Conservation (phyloP, 192 early-diverging fungal species). For the Coemansia sp. region DNA sequence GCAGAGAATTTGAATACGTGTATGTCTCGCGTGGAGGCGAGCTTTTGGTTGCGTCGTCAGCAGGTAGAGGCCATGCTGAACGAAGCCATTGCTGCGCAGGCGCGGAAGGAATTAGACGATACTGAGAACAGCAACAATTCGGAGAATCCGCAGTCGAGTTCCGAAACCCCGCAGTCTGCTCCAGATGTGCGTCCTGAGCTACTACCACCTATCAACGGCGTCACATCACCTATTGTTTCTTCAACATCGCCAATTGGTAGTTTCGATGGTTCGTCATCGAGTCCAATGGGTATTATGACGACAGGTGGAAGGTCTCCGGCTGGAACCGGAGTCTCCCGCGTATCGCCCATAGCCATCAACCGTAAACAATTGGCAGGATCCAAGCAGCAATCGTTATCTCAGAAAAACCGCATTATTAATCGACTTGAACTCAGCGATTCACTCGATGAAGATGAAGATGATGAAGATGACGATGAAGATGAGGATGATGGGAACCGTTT, state of each 20-base stretch:
- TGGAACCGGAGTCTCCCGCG: too few relatives aligned
- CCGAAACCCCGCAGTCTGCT: too few relatives aligned
- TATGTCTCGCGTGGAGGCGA: slow-evolving; percentile 48
- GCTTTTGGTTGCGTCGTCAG: slow-evolving; percentile 48
- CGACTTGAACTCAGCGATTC: slow-evolving; percentile 21
- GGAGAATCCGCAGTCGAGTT: too few relatives aligned
- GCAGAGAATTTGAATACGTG: slow-evolving; percentile 45
- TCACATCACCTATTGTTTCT: too few relatives aligned
- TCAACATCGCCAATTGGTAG: too few relatives aligned
- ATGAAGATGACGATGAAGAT: slow-evolving; percentile 41
- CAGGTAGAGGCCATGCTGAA: slow-evolving; percentile 48
- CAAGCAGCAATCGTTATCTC: background rate
- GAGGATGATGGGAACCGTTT: slow-evolving; percentile 19
- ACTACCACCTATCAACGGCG: too few relatives aligned
- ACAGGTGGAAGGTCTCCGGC: too few relatives aligned
- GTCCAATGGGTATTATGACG: too few relatives aligned
- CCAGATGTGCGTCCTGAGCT: too few relatives aligned
- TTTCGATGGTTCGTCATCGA: too few relatives aligned
- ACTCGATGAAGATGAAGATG: slow-evolving; percentile 24
- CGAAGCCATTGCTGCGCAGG: slow-evolving; percentile 41
- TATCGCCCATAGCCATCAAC: background rate
- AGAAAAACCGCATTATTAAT: slow-evolving; percentile 21
- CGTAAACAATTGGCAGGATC: background rate
- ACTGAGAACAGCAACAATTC: background rate
- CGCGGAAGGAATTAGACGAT: slow-evolving; percentile 22